Evolutionary conservation across 2,329 filamentous ascomycete genomes (phyloP).

Genomic region (Pseudocercospora ulei): DNA sequence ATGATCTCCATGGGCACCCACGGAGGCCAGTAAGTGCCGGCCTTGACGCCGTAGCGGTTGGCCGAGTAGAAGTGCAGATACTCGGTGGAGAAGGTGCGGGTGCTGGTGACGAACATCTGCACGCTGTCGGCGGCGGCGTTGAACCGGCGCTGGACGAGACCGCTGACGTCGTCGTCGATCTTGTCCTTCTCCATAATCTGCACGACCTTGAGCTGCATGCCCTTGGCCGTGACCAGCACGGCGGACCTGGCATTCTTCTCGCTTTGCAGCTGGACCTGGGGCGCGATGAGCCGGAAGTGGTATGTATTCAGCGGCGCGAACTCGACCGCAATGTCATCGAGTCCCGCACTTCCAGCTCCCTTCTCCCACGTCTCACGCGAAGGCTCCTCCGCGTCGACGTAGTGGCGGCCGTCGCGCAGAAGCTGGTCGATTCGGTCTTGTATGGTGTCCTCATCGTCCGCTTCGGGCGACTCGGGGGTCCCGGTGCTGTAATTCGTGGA

Average conservation of each 20-base stretch:
- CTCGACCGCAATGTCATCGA: constrained; percentile 70
- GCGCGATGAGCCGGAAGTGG: constrained; percentile 86
- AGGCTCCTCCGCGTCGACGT: constrained; percentile 62
- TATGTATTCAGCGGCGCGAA: constrained; percentile 90
- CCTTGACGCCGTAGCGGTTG: constrained; percentile 78
- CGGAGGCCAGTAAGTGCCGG: constrained; percentile 84
- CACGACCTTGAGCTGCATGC: constrained; percentile 95
- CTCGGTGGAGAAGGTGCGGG: constrained; percentile 76
- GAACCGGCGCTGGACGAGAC: constrained; percentile 88
- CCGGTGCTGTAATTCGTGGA: constrained; percentile 26
- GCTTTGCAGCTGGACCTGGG: constrained; percentile 95
- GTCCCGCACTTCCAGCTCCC: constrained; percentile 28
- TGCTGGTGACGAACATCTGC: constrained; percentile 94
- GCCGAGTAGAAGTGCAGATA: constrained; percentile 89
- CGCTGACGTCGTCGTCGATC: constrained; percentile 84
- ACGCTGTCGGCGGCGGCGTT: constrained; percentile 93
- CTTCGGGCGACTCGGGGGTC: constrained; percentile 40
- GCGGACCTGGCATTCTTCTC: constrained; percentile 96
- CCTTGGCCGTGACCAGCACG: constrained; percentile 91
- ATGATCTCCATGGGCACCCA: constrained; percentile 98
- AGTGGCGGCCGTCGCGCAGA: constrained; percentile 71
- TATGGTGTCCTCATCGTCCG: constrained; percentile 57
- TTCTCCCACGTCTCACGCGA: constrained; percentile 38
- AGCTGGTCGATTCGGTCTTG: constrained; percentile 80
- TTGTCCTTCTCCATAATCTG: constrained; percentile 97